Percentiles rank a stretch among this genome's conserved stretches.
phyloP scores from a whole-genome alignment of 1,139 yeast species.

The Lodderomyces theae region DNA sequence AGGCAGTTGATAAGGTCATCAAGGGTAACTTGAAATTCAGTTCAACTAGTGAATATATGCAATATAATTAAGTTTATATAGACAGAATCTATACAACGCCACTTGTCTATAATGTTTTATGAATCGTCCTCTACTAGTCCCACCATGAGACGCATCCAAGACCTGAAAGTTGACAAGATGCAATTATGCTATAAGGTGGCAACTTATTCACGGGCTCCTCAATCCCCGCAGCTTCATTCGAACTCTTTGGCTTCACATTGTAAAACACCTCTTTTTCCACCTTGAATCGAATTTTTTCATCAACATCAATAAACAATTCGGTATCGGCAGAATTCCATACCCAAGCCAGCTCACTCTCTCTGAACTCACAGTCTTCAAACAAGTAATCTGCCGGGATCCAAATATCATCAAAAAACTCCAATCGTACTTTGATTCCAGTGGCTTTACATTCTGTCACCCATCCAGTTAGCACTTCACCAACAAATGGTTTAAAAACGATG shows the following conservation, averaged over 20 bases:
- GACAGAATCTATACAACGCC: conserved; percentile 1
- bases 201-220: conserved; percentile 33
- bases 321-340: conserved; percentile 79
- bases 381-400: conserved; percentile 79
- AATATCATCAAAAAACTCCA: conserved; percentile 90
- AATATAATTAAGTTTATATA: conserved; percentile 53
- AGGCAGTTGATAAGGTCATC: conserved; percentile 96
- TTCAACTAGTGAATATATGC: conserved; percentile 97
- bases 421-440: conserved; percentile 79
- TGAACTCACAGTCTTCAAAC: conserved; percentile 74
- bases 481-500: conserved; percentile 86
- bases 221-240: conserved; percentile 44
- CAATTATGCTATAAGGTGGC: conserved; percentile 81
- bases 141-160: conserved; percentile 98
- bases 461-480: conserved; percentile 92
- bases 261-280: conserved; percentile 86
- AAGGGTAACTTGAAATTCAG: conserved; percentile 98
- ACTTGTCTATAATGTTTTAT: too few relatives aligned
- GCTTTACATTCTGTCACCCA: conserved; percentile 86
- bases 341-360: conserved; percentile 87
- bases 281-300: conserved; percentile 86
- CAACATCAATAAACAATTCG: conserved; percentile 77
- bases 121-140: conserved; percentile 61
- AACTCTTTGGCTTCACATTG: conserved; percentile 74
- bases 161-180: conserved; percentile 94